Evolutionary conservation across 495 filamentous ascomycete species (phyloP).

Genomic region (Hyaloscypha variabilis): DNA sequence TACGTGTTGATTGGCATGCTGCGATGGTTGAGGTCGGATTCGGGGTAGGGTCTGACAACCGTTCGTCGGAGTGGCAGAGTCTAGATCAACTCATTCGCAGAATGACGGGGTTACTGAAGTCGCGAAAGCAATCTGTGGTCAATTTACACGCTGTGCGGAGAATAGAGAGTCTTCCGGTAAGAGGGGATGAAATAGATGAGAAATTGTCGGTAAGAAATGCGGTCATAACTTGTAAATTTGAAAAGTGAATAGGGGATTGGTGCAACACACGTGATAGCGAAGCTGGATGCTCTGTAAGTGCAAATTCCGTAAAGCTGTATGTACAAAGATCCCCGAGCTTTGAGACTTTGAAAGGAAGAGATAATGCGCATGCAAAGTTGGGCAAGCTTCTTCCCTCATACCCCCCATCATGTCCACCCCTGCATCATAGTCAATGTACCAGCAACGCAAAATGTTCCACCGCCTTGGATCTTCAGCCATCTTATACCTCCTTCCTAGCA

Average conservation of each 20-base stretch:
- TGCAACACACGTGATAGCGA: not conserved
- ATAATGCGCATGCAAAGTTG: too few relatives aligned
- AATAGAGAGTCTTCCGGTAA: not conserved
- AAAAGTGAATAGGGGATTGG: not conserved
- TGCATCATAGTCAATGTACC: not conserved
- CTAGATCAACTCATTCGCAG: too few relatives aligned
- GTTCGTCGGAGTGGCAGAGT: too few relatives aligned
- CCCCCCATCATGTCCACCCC: not conserved
- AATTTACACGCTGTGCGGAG: not conserved
- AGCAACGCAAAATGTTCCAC: not conserved
- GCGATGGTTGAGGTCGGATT: too few relatives aligned
- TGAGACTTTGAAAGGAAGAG: too few relatives aligned
- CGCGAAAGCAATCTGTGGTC: too few relatives aligned
- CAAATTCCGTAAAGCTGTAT: too few relatives aligned
- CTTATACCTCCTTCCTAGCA: not conserved
- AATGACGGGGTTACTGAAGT: too few relatives aligned
- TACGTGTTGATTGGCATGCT: not conserved
- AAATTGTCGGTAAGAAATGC: not conserved
- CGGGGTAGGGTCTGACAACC: too few relatives aligned
- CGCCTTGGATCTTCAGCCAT: not conserved
- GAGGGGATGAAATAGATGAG: not conserved
- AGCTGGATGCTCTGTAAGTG: not conserved
- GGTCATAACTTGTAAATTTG: not conserved
- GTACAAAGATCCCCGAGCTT: too few relatives aligned
- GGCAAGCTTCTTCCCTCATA: not conserved